Base-by-base conservation (phyloP, 2,329 filamentous ascomycete genomes). In the Davidsoniella australis region DNA sequence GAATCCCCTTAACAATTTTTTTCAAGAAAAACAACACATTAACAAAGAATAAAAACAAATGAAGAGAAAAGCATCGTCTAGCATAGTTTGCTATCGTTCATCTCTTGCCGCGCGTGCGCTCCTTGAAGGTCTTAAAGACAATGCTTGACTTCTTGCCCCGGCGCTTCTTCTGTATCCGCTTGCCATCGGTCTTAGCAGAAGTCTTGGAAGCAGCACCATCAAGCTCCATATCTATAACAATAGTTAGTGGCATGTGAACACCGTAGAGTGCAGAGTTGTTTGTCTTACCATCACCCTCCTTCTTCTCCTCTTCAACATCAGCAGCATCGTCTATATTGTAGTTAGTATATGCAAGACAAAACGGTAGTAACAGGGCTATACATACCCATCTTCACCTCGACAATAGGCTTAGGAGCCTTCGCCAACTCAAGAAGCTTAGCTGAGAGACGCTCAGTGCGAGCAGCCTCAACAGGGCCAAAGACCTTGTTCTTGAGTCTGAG, bases 401-500 rank as follows among this genome's bases (percentile, higher is more conserved):
- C 63, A 50, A 66, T 59, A 53, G 83, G 79, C 63, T 83, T 86
- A 53, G 85, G 80, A 60, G 87, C 79, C 51, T 80, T 72, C 43
- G 82, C 83, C 57, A 94, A 64, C 62, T 88, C 86, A 59, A 88
- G 71, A 53, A 95, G 71, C 66, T 91, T 94, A 54, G 84, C 82
- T 38, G 85, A 86, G 36, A 95, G 76, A 56, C 89, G 80, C 64
- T 88, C 81, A 48, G 80, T 81, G 57, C 89, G 77, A 42, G 83
- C 87, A 58, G 73, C 69, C 63, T 89, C 85, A 49, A 80, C 78
- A 14, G 89, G 89, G 1, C 82, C 85, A 65, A 94, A 95, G 56
- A 95, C 82, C 56, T 77, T 78, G 56, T 76, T 71, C 64, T 88
- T 88, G 56, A 94, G 73, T 58, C 76, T 80, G 57, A 76, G 73